Evolutionary conservation across 768 basidiomycete genomes (phyloP), one percentile per base, ranked within the genome.

Genomic region (Leccinum fibrillosum): DNA sequence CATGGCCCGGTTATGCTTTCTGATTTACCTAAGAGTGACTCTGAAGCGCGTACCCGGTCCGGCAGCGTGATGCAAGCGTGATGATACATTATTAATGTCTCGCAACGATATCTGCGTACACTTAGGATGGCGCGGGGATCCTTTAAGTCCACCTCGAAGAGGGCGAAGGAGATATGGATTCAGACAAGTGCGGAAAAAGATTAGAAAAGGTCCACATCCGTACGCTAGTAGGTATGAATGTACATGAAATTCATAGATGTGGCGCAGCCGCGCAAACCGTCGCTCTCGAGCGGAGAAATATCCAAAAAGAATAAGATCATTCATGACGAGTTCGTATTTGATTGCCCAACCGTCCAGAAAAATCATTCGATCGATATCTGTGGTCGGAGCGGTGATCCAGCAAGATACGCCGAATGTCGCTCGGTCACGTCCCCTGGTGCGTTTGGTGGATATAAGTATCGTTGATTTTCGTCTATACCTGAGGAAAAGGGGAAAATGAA

Each of bases 351-450:
- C 21, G 37, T 35, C 44, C 23, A 3, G 45, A 44, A 1, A 11
- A 3, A 61, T 78, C 68, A 92, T 70, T 93, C 90, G 61, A 93
- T 92, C 28, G 90, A 91, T 72, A 93, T 85, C 60, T 90, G 82
- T 59, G 78, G 82, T 35, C 76, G 79, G 49, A 90, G 70, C 3
- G 81, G 78, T 44, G 42, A 11, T n/a, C 42, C 42, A 44, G 42
- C 42, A n/a, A 44, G 11, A 19, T 44, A 44, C 17, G 77, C 74
- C 19, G 76, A 75, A 60, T 78, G 75, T 55, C 75, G 76, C 65
- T 82, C 76, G 44, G 64, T 67, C 81, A 79, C 82, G 50, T 75
- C 75, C 60, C 75, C 76, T 67, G 75, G 69, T 60, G 71, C 75
- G 69, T 76, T 73, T 21, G 63, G 68, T 49, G 70, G 66, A 34